Percentiles rank a stretch among this genome's conserved stretches.
These are phyloP conservation scores for Tulasnella sp. DNA, from an alignment of 768 basidiomycete species.

Conservation along the genomic window DNA sequence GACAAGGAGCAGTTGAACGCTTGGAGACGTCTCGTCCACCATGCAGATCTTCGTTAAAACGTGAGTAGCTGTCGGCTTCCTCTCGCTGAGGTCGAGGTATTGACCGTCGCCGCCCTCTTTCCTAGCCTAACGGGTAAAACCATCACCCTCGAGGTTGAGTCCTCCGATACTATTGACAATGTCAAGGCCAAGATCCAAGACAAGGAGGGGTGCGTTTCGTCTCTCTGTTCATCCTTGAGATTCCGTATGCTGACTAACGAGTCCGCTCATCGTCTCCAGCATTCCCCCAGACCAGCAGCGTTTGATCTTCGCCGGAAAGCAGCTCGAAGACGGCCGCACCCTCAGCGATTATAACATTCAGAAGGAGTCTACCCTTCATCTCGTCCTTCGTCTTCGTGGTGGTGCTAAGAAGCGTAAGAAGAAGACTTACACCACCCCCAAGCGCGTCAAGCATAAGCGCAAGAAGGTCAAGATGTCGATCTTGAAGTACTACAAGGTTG, in stretches of 20 bases:
- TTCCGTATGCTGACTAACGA: neutral
- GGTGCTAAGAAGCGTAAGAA: conserved; percentile 99
- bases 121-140: conserved; percentile 29
- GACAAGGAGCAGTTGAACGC: conserved; percentile 58
- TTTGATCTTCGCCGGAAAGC: conserved; percentile 98
- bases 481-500: conserved; percentile 99
- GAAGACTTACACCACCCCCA: conserved; percentile 99
- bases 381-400: conserved; percentile 93
- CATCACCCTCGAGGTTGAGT: conserved; percentile 78
- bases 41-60: conserved; percentile 99
- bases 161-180: conserved; percentile 95
- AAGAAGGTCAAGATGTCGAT: conserved; percentile 99
- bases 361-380: conserved; percentile 97
- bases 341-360: conserved; percentile 96
- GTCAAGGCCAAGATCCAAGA: conserved; percentile 97
- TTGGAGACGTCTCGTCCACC: conserved; percentile 30
- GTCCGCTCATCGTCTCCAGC: conserved; percentile 32
- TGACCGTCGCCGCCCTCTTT: conserved; percentile 61
- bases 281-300: conserved; percentile 95
- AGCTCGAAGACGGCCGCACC: conserved; percentile 97
- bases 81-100: conserved; percentile 10
- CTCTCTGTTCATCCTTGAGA: conserved; percentile 8
- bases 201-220: conserved; percentile 79
- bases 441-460: conserved; percentile 99
- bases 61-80: conserved; percentile 39